These are phyloP conservation scores for Penicillium samsonianum DNA, from an alignment of 495 filamentous ascomycete species.

Conservation along the genomic window DNA sequence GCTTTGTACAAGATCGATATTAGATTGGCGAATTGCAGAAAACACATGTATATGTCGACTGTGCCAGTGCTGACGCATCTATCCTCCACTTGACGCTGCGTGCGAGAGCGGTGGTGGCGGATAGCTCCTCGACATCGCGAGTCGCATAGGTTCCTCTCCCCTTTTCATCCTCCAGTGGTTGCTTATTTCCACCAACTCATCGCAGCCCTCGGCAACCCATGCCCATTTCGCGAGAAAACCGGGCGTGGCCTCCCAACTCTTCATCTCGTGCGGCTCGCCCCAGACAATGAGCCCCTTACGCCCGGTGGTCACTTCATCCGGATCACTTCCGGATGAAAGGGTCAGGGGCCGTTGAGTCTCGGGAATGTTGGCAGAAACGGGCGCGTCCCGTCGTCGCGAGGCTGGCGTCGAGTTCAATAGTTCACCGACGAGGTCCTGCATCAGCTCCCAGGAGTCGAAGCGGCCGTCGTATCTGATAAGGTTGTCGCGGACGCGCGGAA, in stretches of 20 bases:
- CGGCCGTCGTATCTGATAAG: slow-evolving; percentile 19
- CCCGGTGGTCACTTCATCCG: slow-evolving; percentile 5
- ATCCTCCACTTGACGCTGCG: no score
- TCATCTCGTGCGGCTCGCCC: slow-evolving; percentile 10
- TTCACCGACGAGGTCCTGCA: slow-evolving; percentile 1
- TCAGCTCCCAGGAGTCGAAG: slow-evolving; percentile 19
- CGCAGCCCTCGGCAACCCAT: slow-evolving; percentile 13
- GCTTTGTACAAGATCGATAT: no score
- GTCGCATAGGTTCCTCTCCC: slow-evolving; percentile 9
- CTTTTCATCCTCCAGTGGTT: slow-evolving; percentile 14
- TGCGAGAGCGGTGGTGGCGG: no score
- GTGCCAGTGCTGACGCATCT: no score
- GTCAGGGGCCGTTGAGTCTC: not conserved
- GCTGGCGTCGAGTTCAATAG: not conserved
- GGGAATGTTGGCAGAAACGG: not conserved
- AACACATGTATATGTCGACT: no score
- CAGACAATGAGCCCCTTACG: slow-evolving; percentile 16
- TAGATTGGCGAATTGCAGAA: no score
- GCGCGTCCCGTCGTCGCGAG: not conserved
- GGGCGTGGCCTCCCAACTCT: slow-evolving; percentile 17
- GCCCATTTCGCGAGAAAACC: slow-evolving; percentile 17
- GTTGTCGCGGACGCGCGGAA: slow-evolving; percentile 24
- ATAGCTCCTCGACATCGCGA: no score
- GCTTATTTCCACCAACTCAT: slow-evolving; percentile 15
- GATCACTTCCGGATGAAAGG: not conserved